phyloP scores from a whole-genome alignment of 1,139 yeast species.

The Pichia sp. region DNA sequence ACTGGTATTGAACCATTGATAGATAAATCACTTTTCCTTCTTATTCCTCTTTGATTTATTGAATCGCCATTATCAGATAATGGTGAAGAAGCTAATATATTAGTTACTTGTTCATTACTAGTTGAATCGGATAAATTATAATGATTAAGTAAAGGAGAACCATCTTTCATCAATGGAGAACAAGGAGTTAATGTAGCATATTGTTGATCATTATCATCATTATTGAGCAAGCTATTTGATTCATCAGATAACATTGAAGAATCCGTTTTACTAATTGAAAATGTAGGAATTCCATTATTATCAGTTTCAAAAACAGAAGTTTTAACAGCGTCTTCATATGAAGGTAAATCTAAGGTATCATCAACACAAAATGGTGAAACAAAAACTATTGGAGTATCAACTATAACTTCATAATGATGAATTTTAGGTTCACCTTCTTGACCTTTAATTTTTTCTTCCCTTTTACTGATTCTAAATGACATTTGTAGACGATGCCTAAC shows the following conservation, averaged over 20 bases:
- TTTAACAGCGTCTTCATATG: constrained; percentile 37
- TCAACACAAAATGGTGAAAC: constrained; percentile 66
- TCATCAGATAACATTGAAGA: constrained; percentile 4
- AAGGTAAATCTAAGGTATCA: constrained; percentile 65
- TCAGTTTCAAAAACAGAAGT: constrained; percentile 15
- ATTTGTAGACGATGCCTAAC: constrained; percentile 73
- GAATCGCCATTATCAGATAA: constrained; percentile 3
- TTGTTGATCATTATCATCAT: constrained; percentile 12
- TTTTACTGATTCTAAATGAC: constrained; percentile 67
- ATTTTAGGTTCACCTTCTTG: constrained; percentile 51
- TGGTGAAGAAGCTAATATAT: not conserved
- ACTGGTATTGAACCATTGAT: constrained; percentile 1
- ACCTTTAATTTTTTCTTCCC: constrained; percentile 23
- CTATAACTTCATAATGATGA: constrained; percentile 83
- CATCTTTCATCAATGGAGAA: constrained; percentile 26
- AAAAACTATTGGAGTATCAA: constrained; percentile 75
- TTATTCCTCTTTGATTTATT: not conserved
- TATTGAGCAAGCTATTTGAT: not conserved
- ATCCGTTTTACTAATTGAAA: constrained; percentile 6
- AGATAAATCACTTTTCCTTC: constrained; percentile 3
- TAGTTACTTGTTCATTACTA: constrained; percentile 5
- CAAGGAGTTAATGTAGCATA: constrained; percentile 26
- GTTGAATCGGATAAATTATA: not conserved
- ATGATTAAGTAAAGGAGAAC: constrained; percentile 7
- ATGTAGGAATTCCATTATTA: constrained; percentile 7